Base-by-base conservation (phyloP, 306 rosid genomes). In the Mimosa bimucronata region DNA sequence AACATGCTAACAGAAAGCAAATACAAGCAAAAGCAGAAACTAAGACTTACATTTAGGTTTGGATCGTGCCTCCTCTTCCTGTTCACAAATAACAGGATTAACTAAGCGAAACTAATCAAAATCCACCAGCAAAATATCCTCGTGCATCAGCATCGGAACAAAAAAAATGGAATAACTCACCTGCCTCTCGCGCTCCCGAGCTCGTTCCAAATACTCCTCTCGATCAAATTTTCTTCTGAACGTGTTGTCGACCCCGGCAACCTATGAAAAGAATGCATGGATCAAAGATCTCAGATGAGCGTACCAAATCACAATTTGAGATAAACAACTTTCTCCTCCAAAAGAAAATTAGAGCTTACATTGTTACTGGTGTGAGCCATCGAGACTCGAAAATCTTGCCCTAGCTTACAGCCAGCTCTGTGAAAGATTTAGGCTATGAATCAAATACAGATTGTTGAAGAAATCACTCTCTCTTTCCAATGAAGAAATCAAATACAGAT, bases 181-280 rank as follows among this genome's bases (percentile, higher is more conserved):
- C 97, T 92, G 81, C 69, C 87, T 89, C 86, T 96, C 99, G 29
- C 98, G 98, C 82, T 96, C 98, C 6, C 98, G 92, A 67, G 99
- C 98, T 77, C 92, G 83, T 86, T 96, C 99, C 62, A 92, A 86
- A 78, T 88, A 96, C 88, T 93, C 98, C 75, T 96, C 99, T 52
- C 91, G 90, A 73, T 96, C 98, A 58, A 96, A 96, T 89, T 96
- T 96, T 78, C 97, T 93, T 89, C 99, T 87, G 64, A 90, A 89
- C 0, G 99, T 96, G 85, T 96, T 96, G 82, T 96, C 99, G 57
- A 96, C 94, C 46, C 92, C 99, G 81, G 29, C 91, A 60, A 46
- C 89, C 99, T 95, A 81, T 67, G 12, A 48, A 52, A 9, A 26
- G 29, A 46, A 28, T 15, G 57, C 61, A 44, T 14, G 40, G 65